These are phyloP conservation scores for Globisporangium splendens DNA, from an alignment of 352 stramenopile genomes.

Conservation along the genomic window DNA sequence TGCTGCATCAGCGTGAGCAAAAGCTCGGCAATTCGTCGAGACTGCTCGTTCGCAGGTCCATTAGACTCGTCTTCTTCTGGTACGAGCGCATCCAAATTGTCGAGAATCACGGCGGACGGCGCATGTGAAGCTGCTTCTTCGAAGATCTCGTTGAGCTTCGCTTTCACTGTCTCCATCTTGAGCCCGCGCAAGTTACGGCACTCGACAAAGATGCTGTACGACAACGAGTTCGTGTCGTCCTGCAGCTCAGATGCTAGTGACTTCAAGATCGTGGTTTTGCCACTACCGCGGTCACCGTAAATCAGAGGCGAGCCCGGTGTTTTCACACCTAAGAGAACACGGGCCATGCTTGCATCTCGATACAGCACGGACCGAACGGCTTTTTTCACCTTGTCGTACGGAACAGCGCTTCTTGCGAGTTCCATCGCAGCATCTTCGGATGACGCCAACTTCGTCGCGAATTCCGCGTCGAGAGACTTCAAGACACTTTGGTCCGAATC, in stretches of 20 bases:
- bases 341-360: constrained; percentile 38
- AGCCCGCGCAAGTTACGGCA: constrained; percentile 72
- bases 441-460: constrained; percentile 4
- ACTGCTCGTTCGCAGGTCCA: constrained; percentile 78
- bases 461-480: constrained; percentile 14
- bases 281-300: constrained; percentile 67
- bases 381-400: constrained; percentile 42
- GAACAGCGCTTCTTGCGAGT: constrained; percentile 38
- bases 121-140: constrained; percentile 40
- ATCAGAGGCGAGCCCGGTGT: constrained; percentile 62
- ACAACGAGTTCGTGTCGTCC: constrained; percentile 29
- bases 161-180: constrained; percentile 87
- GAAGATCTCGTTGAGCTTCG: constrained; percentile 53
- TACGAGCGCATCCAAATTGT: constrained; percentile 83
- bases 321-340: constrained; percentile 58
- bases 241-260: constrained; percentile 39
- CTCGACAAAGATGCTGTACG: constrained; percentile 44
- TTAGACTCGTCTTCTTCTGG: constrained; percentile 76
- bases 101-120: constrained; percentile 65
- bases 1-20: constrained; percentile 60
- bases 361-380: constrained; percentile 48
- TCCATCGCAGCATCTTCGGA: constrained; percentile 27
- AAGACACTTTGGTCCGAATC: constrained; percentile 22
- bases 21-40: constrained; percentile 78
- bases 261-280: constrained; percentile 73